These are phyloP conservation scores for Prunus davidiana DNA, from an alignment of 306 rosid species.

Conservation along the genomic window DNA sequence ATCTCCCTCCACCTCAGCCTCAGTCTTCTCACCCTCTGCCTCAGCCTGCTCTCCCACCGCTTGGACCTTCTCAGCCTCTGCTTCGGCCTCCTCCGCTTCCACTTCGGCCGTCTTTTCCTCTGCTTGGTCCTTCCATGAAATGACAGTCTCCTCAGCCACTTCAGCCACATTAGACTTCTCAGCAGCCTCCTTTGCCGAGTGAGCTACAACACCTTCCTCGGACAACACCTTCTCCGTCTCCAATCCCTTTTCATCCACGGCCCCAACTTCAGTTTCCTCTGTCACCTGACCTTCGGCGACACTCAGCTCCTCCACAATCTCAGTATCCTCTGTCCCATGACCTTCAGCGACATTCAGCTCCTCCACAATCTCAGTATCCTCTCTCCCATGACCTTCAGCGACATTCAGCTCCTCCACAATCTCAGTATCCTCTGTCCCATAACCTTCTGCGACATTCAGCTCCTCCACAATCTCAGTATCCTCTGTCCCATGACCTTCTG, in stretches of 20 bases:
- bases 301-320: too few species aligned
- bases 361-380: slow-evolving; percentile 12
- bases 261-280: slow-evolving; percentile 2
- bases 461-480: too few species aligned
- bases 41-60: background rate
- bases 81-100: background rate
- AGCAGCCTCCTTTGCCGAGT: background rate
- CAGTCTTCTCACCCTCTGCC: background rate
- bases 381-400: background rate
- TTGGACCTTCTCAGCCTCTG: background rate
- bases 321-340: too few species aligned
- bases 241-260: background rate
- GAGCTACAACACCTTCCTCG: background rate
- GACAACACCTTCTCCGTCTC: background rate
- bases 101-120: background rate
- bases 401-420: background rate
- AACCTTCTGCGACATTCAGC: background rate
- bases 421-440: background rate
- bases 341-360: too few species aligned
- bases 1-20: background rate
- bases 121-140: background rate
- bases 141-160: background rate
- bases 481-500: too few species aligned
- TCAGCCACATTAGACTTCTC: slow-evolving; percentile 4
- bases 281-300: slow-evolving; percentile 1